These are phyloP conservation scores for Fusarium robinianum DNA, from an alignment of 2,329 filamentous ascomycete genomes.

Conservation along the genomic window DNA sequence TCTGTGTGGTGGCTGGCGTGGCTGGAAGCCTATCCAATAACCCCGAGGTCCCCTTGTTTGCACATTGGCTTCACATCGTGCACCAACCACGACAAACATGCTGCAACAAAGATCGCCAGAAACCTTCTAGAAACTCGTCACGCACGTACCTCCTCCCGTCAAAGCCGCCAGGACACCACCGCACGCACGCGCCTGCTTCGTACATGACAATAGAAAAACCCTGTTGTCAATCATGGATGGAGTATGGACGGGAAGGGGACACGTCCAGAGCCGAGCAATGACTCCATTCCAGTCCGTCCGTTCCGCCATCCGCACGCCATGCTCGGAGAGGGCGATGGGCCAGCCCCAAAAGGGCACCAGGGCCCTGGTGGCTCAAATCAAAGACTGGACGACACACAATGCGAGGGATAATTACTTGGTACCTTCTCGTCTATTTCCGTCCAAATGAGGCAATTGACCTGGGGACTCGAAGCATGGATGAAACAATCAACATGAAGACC, in stretches of 20 bases:
- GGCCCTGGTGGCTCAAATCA: slow-evolving; percentile 27
- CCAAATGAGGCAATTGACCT: slow-evolving; percentile 23
- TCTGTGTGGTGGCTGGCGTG: slow-evolving; percentile 13
- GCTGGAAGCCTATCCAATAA: slow-evolving; percentile 17
- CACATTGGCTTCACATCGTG: slow-evolving; percentile 1
- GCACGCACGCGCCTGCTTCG: slow-evolving; percentile 10
- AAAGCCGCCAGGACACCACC: slow-evolving; percentile 14
- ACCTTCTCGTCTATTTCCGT: slow-evolving; percentile 24
- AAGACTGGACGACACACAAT: slow-evolving; percentile 20
- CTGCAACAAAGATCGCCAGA: slow-evolving; percentile 6
- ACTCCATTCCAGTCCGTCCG: slow-evolving; percentile 26
- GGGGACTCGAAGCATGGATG: slow-evolving; percentile 28
- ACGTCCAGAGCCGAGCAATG: too few relatives aligned
- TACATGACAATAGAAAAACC: slow-evolving; percentile 9
- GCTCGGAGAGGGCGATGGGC: slow-evolving; percentile 35
- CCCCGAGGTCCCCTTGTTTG: slow-evolving; percentile 1
- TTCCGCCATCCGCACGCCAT: slow-evolving; percentile 27
- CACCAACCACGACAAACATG: slow-evolving; percentile 6
- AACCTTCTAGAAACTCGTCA: slow-evolving; percentile 27
- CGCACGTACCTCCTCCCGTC: slow-evolving; percentile 21
- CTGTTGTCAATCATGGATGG: slow-evolving; percentile 1
- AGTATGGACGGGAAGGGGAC: slow-evolving; percentile 7
- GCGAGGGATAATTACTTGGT: too few relatives aligned
- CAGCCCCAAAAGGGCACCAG: slow-evolving; percentile 20
- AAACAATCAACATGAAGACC: slow-evolving; percentile 33